Percentiles rank a stretch among this genome's conserved stretches.
phyloP scores from a whole-genome alignment of 1,284 basidiomycete genomes.

The Rhizoctonia solani region DNA sequence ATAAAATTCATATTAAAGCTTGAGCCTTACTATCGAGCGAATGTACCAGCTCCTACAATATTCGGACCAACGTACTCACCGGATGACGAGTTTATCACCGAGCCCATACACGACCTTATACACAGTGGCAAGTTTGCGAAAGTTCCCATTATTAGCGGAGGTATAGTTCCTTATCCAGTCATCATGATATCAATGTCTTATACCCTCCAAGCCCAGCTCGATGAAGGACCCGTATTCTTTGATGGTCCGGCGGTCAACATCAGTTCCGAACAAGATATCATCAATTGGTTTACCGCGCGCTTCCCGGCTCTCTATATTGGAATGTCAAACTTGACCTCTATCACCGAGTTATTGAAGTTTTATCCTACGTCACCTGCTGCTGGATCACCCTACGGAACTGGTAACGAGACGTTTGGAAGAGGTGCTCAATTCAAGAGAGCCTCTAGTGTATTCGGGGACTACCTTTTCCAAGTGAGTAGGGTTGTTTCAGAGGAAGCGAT shows the following conservation, averaged over 20 bases:
- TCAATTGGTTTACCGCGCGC: constrained; percentile 12
- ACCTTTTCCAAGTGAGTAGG: not conserved
- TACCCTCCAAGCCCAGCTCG: constrained; percentile 10
- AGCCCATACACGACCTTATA: constrained; percentile 40
- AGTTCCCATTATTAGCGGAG: constrained; percentile 47
- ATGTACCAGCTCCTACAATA: too few species aligned
- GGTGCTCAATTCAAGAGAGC: constrained; percentile 30
- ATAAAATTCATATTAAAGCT: too few species aligned
- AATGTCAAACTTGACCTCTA: not conserved
- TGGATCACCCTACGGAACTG: constrained; percentile 30
- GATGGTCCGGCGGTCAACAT: too few species aligned
- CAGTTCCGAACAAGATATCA: constrained; percentile 7
- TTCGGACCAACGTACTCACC: not conserved
- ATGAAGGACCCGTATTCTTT: constrained; percentile 31
- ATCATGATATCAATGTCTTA: too few species aligned
- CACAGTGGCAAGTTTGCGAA: constrained; percentile 42
- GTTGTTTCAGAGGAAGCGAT: not conserved
- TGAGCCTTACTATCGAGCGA: too few species aligned
- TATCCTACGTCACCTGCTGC: constrained; percentile 21
- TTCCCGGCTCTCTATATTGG: too few species aligned
- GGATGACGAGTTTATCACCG: constrained; percentile 38
- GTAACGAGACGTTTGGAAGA: constrained; percentile 18
- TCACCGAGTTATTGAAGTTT: constrained; percentile 1
- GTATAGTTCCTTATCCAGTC: not conserved
- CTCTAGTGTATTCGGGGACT: constrained; percentile 22